phyloP scores from a whole-genome alignment of 2,329 filamentous ascomycete species.

The Chalaropsis ovoidea region DNA sequence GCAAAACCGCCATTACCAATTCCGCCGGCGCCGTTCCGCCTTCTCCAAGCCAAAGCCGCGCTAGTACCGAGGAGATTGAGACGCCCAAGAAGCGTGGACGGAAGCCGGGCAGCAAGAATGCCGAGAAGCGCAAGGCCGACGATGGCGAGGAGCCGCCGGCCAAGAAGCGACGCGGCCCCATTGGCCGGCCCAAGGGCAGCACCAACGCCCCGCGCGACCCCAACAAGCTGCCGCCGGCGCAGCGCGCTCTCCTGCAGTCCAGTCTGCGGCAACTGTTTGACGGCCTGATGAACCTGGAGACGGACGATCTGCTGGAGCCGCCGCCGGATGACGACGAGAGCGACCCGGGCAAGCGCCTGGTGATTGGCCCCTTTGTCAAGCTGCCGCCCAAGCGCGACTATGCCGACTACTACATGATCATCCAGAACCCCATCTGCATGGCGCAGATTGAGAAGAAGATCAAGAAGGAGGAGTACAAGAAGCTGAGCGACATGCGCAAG shows the following conservation, averaged over 20 bases:
- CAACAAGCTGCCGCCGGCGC: slow-evolving; percentile 50
- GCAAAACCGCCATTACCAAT: slow-evolving; percentile 37
- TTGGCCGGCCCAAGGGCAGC: slow-evolving; percentile 56
- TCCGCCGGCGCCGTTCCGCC: slow-evolving; percentile 36
- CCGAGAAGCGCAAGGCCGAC: slow-evolving; percentile 81
- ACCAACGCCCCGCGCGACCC: slow-evolving; percentile 31
- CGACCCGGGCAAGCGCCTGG: slow-evolving; percentile 57
- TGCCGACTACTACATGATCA: slow-evolving; percentile 90
- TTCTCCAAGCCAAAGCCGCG: slow-evolving; percentile 68
- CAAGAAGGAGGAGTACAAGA: slow-evolving; percentile 87
- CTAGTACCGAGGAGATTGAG: slow-evolving; percentile 61
- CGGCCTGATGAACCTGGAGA: slow-evolving; percentile 71
- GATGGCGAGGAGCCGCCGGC: slow-evolving; percentile 65
- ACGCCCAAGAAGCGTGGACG: slow-evolving; percentile 75
- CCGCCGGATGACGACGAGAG: slow-evolving; percentile 43
- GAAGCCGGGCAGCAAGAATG: slow-evolving; percentile 56
- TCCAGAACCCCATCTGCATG: slow-evolving; percentile 88
- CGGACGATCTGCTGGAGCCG: slow-evolving; percentile 54
- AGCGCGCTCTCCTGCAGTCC: slow-evolving; percentile 68
- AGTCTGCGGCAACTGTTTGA: slow-evolving; percentile 71
- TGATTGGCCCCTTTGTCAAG: slow-evolving; percentile 91
- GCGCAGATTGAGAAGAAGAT: slow-evolving; percentile 90
- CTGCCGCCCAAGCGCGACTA: slow-evolving; percentile 82
- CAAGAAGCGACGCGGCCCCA: slow-evolving; percentile 66
- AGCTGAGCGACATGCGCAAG: slow-evolving; percentile 64